Base-by-base conservation (phyloP, 2,329 filamentous ascomycete genomes). In the Trichoderma afroharzianum region DNA sequence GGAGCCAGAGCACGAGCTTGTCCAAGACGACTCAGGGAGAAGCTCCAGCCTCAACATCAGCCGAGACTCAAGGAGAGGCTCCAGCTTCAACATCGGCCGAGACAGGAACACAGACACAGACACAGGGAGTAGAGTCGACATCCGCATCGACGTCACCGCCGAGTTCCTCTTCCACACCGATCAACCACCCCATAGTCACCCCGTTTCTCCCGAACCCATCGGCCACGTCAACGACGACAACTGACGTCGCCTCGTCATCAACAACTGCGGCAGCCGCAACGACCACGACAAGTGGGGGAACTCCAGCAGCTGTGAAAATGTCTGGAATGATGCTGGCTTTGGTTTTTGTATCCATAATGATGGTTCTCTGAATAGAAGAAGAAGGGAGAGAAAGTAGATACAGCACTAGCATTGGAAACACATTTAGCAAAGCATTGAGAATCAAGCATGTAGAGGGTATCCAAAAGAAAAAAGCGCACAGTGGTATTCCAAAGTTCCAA, bases 401-500 rank as follows among this genome's bases (percentile, higher is more conserved):
- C 11, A 53, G 18, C 33, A 28, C 15, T 24, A 55, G 18, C 30
- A 26, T 24, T 18, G 4, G 21, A 24, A 66, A 18, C 30, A 55
- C 7, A 28, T 14, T 11, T 12, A 15, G 7, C 24, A 39, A 21
- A n/a, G 1, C 47, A 66, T 36, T 12, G 4, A n/a, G 21, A n/a
- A 43, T n/a, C 57, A 26, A n/a, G 18, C 15, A 59, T 68, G 39
- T 50, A 50, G 33, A n/a, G 39, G 57, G 39, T 61, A 61, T 26
- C 55, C 18, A 61, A 59, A 67, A 43, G 39, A 30, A 33, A 47
- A 53, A 24, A 57, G 57, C 28, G 66, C 67, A 28, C 53, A 69
- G 28, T 69, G 67, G 67, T 69, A 69, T 69, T 69, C 66, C 66
- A 61, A 68, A 28, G 32, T 36, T 58, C 67, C 8, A 32, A 61